phyloP scores from a whole-genome alignment of 2,329 filamentous ascomycete genomes.

The Helotiales sp. region DNA sequence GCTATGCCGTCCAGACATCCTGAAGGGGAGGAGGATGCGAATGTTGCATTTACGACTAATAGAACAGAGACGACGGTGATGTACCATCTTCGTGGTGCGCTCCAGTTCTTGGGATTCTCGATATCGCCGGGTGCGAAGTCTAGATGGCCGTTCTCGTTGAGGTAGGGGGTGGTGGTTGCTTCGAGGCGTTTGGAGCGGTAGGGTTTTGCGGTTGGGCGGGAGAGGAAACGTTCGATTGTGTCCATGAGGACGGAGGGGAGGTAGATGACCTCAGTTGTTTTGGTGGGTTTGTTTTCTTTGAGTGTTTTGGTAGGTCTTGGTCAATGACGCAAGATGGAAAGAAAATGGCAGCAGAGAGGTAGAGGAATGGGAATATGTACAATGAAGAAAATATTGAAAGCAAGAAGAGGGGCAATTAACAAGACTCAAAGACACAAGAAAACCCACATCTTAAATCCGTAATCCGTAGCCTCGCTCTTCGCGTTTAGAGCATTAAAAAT shows the following conservation, averaged over 20 bases:
- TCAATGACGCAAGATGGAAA: no score
- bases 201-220: conserved; percentile 30
- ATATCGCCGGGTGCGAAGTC: conserved; percentile 46
- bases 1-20: conserved; percentile 40
- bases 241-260: conserved; percentile 17
- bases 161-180: conserved; percentile 11
- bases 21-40: conserved; percentile 44
- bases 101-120: conserved; percentile 43
- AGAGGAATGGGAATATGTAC: neutral
- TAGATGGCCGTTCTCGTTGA: conserved; percentile 31
- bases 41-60: conserved; percentile 42
- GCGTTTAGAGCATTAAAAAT: neutral
- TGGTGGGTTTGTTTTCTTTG: neutral
- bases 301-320: neutral
- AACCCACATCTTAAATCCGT: neutral
- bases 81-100: conserved; percentile 38
- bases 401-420: neutral
- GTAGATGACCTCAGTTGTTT: neutral
- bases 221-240: conserved; percentile 27
- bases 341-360: no score
- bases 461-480: neutral
- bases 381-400: neutral
- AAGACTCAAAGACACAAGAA: neutral
- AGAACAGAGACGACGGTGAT: conserved; percentile 41
- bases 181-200: conserved; percentile 27